phyloP scores from a whole-genome alignment of 2,329 filamentous ascomycete species.

The Colletotrichum chlorophyti region DNA sequence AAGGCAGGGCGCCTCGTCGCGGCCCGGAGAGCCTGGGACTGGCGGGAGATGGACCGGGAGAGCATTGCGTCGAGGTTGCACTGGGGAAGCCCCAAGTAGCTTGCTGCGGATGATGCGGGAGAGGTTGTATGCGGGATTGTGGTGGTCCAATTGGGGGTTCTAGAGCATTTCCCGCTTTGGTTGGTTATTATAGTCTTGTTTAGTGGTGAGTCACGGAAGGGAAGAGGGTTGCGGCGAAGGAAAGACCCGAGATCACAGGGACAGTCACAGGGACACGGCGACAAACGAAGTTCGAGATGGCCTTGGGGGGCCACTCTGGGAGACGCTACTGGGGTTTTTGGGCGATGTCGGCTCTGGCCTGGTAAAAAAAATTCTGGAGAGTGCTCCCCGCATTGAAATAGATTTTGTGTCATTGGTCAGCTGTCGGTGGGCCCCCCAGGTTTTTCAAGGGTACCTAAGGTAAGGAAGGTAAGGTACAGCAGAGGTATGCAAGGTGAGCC shows the following conservation, averaged over 20 bases:
- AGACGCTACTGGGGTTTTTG: conserved; percentile 30
- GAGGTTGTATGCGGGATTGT: background rate
- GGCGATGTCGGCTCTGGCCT: conserved; percentile 42
- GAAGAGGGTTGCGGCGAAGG: conserved; percentile 1
- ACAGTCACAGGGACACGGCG: conserved; percentile 37
- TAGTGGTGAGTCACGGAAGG: conserved; percentile 30
- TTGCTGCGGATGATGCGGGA: background rate
- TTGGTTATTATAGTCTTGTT: conserved; percentile 8
- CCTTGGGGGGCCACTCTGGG: background rate
- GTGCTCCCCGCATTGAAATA: conserved; percentile 35
- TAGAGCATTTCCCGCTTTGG: background rate
- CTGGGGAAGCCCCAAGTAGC: conserved; percentile 1
- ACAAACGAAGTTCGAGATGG: conserved; percentile 9
- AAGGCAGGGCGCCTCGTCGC: conserved; percentile 29
- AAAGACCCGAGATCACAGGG: conserved; percentile 36
- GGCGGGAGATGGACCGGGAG: conserved; percentile 28
- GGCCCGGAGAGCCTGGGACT: conserved; percentile 33
- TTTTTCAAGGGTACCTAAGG: no score
- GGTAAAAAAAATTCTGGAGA: conserved; percentile 35
- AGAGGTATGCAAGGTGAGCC: no score
- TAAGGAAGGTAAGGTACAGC: no score
- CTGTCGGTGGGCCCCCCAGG: background rate
- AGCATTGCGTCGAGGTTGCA: conserved; percentile 30
- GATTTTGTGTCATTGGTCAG: conserved; percentile 35
- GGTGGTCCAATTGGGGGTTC: conserved; percentile 3